Evolutionary conservation across 305 asterid species (phyloP), one percentile per base, ranked within the genome.

Genomic region (Caryopteris hybrid): DNA sequence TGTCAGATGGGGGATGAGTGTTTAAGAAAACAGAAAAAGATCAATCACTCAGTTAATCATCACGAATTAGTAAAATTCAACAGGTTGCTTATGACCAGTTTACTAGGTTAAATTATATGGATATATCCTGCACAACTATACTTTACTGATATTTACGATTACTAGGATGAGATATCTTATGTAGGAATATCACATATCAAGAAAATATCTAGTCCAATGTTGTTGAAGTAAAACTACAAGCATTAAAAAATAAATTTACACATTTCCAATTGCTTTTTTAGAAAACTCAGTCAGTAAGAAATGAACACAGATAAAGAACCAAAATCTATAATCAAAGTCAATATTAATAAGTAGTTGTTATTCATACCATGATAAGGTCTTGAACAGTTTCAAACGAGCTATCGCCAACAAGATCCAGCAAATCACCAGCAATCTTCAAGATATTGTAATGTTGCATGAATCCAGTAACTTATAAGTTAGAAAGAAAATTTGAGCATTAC

Each of bases 351-450:
- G 7, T 16, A 27, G 48, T 55, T 43, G 54, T 8, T 42, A 52
- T 70, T 68, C 84, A 67, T 87, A 93, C 99, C 92, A 64, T 70
- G 78, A 91, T 79, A 78, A 93, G 88, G 79, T 93, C 96, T 81
- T 93, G 99, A 79, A 93, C 97, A 54, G 78, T 87, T 82, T 91
- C 99, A 52, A 93, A 91, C 48, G 99, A 92, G 75, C 86, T 66
- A 83, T 90, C 99, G 63, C 99, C 99, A 65, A 88, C 92, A 78
- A 93, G 91, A 84, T 93, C 99, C 86, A 93, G 86, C 77, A 93
- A 81, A 79, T 93, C 96, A 22, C 92, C 97, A 67, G 96, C 99
- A 69, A 93, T 82, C 99, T 93, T 53, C 59, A 72, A 76, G 65
- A 68, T 72, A 71, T 22, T 63, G 76, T 12, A 61, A 73, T 55